Percentiles rank a stretch among this genome's conserved stretches.
phyloP scores from a whole-genome alignment of 768 basidiomycete genomes.

The Asterophora parasitica region DNA sequence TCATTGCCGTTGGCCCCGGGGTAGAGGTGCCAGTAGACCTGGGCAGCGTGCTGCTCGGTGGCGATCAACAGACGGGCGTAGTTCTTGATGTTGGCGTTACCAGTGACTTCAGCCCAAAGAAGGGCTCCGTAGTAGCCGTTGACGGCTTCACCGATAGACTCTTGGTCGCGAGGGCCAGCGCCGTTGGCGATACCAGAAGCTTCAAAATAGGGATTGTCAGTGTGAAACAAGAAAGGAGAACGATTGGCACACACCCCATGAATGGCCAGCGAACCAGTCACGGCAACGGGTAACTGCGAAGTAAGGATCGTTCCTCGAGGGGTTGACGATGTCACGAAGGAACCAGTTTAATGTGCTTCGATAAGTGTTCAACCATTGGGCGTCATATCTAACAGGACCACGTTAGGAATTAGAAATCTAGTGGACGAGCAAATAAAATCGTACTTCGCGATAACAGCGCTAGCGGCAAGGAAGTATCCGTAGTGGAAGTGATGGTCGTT shows the following conservation, averaged over 20 bases:
- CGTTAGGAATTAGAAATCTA: neutral
- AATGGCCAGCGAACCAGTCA: slow-evolving; percentile 35
- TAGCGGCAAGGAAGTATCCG: slow-evolving; percentile 28
- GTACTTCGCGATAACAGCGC: slow-evolving; percentile 29
- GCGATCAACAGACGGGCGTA: slow-evolving; percentile 29
- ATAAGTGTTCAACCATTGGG: slow-evolving; percentile 22
- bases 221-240: neutral
- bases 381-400: slow-evolving; percentile 18
- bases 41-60: slow-evolving; percentile 29
- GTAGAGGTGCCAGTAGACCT: slow-evolving; percentile 33
- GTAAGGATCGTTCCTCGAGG: slow-evolving; percentile 25
- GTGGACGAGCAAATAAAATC: neutral
- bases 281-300: slow-evolving; percentile 27
- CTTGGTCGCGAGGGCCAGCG: slow-evolving; percentile 29
- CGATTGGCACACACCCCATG: slow-evolving; percentile 24
- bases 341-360: slow-evolving; percentile 23
- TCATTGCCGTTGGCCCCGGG: slow-evolving; percentile 24
- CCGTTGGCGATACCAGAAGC: slow-evolving; percentile 32
- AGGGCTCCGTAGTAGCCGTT: slow-evolving; percentile 33
- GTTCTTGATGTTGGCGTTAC: slow-evolving; percentile 26
- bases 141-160: slow-evolving; percentile 29
- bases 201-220: slow-evolving; percentile 4
- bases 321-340: slow-evolving; percentile 31
- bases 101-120: slow-evolving; percentile 27
- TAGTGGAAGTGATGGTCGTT: slow-evolving; percentile 35